These are phyloP conservation scores for Acanthamoeba sp. DNA, from an alignment of 208 protist species.

Conservation along the genomic window DNA sequence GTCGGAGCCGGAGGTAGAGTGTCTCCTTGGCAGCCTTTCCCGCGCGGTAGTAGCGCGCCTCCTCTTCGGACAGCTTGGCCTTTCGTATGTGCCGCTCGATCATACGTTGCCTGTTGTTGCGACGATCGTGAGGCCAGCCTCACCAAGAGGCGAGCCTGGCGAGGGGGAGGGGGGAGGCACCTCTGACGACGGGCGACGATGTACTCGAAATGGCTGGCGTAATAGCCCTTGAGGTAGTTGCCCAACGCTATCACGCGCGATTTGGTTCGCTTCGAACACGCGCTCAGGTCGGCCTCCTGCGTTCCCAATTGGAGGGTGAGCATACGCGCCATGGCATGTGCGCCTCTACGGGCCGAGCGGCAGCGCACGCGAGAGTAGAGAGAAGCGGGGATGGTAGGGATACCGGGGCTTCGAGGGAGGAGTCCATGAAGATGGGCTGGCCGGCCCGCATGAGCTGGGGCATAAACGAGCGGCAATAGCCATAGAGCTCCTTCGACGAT, in stretches of 20 bases:
- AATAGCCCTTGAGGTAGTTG: constrained; percentile 58
- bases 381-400: background rate
- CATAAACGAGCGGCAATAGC: constrained; percentile 47
- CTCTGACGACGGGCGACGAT: constrained; percentile 18
- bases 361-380: background rate
- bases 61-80: constrained; percentile 21
- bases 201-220: constrained; percentile 47
- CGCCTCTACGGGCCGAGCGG: too few species aligned
- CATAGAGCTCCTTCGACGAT: constrained; percentile 53
- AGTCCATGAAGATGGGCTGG: constrained; percentile 38
- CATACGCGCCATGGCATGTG: too few species aligned
- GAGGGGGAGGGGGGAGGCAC: background rate
- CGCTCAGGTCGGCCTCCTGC: constrained; percentile 8
- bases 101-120: background rate
- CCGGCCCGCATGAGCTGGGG: constrained; percentile 11
- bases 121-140: background rate
- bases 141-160: too few species aligned
- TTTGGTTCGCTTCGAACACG: constrained; percentile 17
- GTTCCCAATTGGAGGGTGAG: background rate
- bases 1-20: constrained; percentile 17
- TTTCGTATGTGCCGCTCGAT: constrained; percentile 26
- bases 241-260: constrained; percentile 30
- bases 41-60: constrained; percentile 20
- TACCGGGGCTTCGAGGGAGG: background rate
- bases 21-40: constrained; percentile 47